Percentiles rank a stretch among this genome's conserved stretches.
phyloP scores from a whole-genome alignment of 192 early-diverging fungal species.

The Rhizophagus clarus region DNA sequence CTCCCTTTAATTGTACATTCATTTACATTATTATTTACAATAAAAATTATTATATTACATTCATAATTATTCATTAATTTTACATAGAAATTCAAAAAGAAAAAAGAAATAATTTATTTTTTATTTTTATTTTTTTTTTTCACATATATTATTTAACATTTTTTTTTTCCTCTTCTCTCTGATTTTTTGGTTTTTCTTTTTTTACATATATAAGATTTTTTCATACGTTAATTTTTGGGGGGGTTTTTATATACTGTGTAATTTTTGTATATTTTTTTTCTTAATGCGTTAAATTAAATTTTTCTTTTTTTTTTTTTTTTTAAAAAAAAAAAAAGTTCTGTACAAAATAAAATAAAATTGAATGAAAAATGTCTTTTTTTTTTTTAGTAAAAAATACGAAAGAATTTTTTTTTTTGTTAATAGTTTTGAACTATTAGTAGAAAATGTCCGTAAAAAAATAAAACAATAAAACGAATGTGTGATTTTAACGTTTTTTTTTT shows the following conservation, averaged over 20 bases:
- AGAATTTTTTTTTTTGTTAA: not conserved
- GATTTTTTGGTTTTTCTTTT: not conserved
- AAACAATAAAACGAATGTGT: not conserved
- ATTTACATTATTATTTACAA: no score
- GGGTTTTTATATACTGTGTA: not conserved
- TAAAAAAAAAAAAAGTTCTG: no score
- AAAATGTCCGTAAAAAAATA: not conserved
- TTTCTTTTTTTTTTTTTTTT: no score
- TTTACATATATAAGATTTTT: not conserved
- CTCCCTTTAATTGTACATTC: no score
- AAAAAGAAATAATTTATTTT: not conserved
- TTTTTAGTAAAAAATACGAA: not conserved
- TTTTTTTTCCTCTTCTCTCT: not conserved
- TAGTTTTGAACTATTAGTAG: not conserved
- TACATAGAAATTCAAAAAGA: no score
- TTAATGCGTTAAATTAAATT: not conserved
- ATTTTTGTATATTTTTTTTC: not conserved
- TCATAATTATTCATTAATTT: no score
- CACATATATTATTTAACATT: not conserved
- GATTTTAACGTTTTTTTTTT: not conserved
- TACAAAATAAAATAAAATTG: not conserved
- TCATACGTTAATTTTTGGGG: not conserved
- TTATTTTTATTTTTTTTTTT: not conserved
- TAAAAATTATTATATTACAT: no score
- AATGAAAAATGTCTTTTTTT: not conserved